Base-by-base conservation (phyloP, 202 grass and related monocot genomes). In the Elaeis oleifera region DNA sequence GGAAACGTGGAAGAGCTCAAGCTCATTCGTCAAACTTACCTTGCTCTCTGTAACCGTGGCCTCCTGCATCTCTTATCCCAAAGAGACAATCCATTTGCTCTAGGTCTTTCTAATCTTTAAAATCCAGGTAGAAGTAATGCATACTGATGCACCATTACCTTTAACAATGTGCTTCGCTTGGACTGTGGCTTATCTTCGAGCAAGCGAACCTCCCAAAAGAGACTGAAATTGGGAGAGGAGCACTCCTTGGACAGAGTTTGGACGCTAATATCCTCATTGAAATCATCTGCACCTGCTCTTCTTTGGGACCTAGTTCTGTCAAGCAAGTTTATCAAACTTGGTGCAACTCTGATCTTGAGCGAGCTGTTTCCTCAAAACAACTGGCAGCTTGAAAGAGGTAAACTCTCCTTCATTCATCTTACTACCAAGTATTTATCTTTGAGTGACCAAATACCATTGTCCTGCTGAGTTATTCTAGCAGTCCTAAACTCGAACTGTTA, bases 401-500 rank as follows among this genome's bases (percentile, higher is more conserved):
- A 16, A 18, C 15, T 56, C 32, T 39, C 26, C 5, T 36, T 36
- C 32, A 36, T 36, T 36, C 26, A 27, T 27, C 26, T 27, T 27
- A 27, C 4, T 4, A 27, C 26, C 26, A 27, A 27, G 26, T 4
- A 0, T 44, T 44, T 44, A 44, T 14, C 36, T 44, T 13, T 0
- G 9, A 44, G 11, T 11, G 36, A 44, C 36, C 36, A 44, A 14
- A 44, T 44, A 44, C 1, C 36, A 13, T 44, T 44, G 3, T 20
- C 1, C 51, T 31, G 31, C 18, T 68, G 68, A 61, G 49, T 69
- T 68, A 68, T 83, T 16, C 51, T 73, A 25, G 80, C 69, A 13
- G 62, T 78, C 54, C 31, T 83, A 26, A 55, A 65, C 44, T 67
- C 67, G 54, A 83, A 23, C 55, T 68, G 54, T 23, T 23, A 72